Base-by-base conservation (phyloP, 352 stramenopile species). In the Pythium brassicae region DNA sequence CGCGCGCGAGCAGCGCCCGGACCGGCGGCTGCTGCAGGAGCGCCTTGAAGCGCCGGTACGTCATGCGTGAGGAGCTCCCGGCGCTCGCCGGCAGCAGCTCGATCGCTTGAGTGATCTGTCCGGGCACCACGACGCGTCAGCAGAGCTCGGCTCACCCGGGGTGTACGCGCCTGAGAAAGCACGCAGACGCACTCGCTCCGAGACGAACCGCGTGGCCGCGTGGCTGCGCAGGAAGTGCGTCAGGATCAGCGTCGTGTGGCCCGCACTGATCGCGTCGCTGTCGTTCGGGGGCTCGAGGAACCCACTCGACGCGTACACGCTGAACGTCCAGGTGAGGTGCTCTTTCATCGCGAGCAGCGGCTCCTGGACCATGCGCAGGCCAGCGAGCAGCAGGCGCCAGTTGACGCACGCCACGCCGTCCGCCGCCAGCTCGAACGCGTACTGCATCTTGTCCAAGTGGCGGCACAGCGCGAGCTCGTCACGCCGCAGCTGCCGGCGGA, bases 361-460 rank as follows among this genome's bases (percentile, higher is more conserved):
- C 44, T 87, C 60, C 48, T 76, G 68, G 22, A 89, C 75, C 66
- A 88, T 76, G 25, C 71, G 72, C n/a, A 90, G 53, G 9, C 57
- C 67, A 15, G 74, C 53, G 39, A 92, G 78, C 34, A 90, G 52
- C 25, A 79, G 57, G 20, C 74, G 77, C 82, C 82, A 92, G 61
- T 92, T 85, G 51, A 89, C 59, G 46, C 83, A 70, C 14, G 54
- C 64, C 1, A 87, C 65, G 48, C 84, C 78, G 39, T 82, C 68
- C 17, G 29, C 29, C 17, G 69, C 76, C 20, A 74, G 73, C 37
- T 92, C 77, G 46, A 71, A 90, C 34, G 65, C 64, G 68, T 78
- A 88, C 50, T 87, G 73, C 55, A 92, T 69, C 11, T 52, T 61
- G 29, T 89, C 79, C 15, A 92, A 53, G 51, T 90, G 75, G 26